A percentile compares a stretch with the other conserved stretches of the same genome.
phyloP scores from a whole-genome alignment of 257 asterid species.

The Cruciata laevipes region DNA sequence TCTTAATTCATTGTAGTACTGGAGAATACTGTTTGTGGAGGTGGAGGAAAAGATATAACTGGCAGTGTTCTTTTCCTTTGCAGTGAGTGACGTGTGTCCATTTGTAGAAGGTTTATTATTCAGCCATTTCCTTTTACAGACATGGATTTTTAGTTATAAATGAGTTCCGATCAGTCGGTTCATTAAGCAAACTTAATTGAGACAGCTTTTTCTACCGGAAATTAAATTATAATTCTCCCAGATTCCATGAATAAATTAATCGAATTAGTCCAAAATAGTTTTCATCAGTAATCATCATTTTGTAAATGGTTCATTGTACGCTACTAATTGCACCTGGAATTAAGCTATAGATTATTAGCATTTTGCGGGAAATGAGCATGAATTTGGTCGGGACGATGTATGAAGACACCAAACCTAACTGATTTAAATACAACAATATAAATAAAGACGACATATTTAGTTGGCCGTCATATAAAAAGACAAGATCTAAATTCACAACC shows the following conservation, averaged over 20 bases:
- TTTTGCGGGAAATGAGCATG: slow-evolving; percentile 7
- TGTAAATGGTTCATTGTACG: neutral
- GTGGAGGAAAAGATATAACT: neutral
- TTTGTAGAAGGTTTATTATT: neutral
- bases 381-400: slow-evolving; percentile 7
- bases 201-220: neutral
- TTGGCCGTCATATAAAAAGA: neutral
- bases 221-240: neutral
- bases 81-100: neutral
- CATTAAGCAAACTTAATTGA: too few relatives aligned
- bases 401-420: neutral
- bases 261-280: neutral
- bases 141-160: too few relatives aligned
- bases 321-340: neutral
- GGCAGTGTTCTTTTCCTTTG: neutral
- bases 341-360: neutral
- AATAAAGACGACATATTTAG: neutral
- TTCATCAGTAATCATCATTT: neutral
- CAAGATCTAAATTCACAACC: too few relatives aligned
- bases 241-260: neutral
- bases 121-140: neutral
- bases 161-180: too few relatives aligned
- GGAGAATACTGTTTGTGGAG: neutral
- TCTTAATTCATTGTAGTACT: too few relatives aligned
- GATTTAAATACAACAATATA: neutral